Evolutionary conservation across 177 flowering plant species (phyloP), one percentile per base, ranked within the genome.

Genomic region (Tripterygium wilfordii): DNA sequence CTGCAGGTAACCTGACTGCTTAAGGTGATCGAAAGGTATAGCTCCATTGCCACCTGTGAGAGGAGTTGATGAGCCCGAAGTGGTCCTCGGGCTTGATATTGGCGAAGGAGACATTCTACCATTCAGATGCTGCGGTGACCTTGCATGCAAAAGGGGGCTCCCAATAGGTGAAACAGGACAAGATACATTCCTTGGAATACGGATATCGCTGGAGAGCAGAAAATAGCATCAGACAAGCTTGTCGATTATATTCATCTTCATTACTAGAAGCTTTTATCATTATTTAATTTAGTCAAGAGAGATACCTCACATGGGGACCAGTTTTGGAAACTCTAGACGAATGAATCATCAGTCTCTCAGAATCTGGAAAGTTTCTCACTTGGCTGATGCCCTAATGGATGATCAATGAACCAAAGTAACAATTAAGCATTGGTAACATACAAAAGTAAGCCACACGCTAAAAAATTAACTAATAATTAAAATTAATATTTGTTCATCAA

Each of bases 161-260:
- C 83, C 83, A 47, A 71, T 71, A 29, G 89, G 89, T 18, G 89
- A 82, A 24, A 82, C 83, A 0, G 85, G 85, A 36, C 85, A 75
- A 18, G 83, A 82, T 51, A 74, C 55, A 58, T 82, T 79, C 54
- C 74, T 75, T 33, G 66, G 60, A 40, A 58, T 58, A 46, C 46
- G 62, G 32, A 56, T 49, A 35, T 76, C 83, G 56, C 88, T 81
- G 76, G 45, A 64, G 36, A 53, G 32, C 33, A 65, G 26, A 38
- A 45, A 42, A 59, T 4, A 36, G 4, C 9, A 15, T 14, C 13
- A 4, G 8, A 14, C 3, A 33, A 33, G 36, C 9, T n/a, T n/a
- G n/a, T n/a, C n/a, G n/a, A n/a, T n/a, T n/a, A n/a, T n/a, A n/a
- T n/a, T n/a, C n/a, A n/a, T n/a, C n/a, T n/a, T n/a, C n/a, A n/a